Conservation (phyloP, 140 eudicot species). For the Cichorium intybus region DNA sequence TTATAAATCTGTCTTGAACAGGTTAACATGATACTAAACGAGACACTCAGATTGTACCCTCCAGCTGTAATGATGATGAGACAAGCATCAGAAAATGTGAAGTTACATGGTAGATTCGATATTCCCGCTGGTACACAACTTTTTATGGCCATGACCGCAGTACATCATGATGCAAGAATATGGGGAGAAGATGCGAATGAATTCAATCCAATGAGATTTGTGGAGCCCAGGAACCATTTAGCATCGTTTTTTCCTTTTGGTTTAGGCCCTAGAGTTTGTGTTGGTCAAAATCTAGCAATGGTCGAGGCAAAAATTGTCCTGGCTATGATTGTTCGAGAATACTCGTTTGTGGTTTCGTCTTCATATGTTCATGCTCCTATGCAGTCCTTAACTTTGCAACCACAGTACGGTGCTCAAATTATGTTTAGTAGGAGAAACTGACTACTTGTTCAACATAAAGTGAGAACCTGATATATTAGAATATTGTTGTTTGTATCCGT, state of each 20-base stretch:
- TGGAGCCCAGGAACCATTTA: constrained; percentile 52
- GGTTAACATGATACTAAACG: constrained; percentile 63
- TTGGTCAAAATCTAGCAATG: constrained; percentile 73
- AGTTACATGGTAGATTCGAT: constrained; percentile 37
- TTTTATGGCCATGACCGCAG: constrained; percentile 60
- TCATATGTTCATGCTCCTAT: constrained; percentile 80
- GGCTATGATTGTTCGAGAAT: constrained; percentile 53
- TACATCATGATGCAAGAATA: constrained; percentile 59
- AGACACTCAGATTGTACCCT: constrained; percentile 77
- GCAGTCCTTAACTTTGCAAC: constrained; percentile 67
- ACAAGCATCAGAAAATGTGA: constrained; percentile 43
- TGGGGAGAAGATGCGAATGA: constrained; percentile 86
- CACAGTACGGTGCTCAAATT: constrained; percentile 80
- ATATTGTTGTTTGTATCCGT: background rate
- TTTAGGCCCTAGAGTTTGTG: constrained; percentile 67
- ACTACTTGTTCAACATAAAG: background rate
- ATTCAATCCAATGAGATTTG: constrained; percentile 71
- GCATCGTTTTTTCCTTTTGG: constrained; percentile 83
- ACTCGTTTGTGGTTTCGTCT: constrained; percentile 56
- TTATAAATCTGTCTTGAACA: constrained; percentile 32
- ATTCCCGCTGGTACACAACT: constrained; percentile 66
- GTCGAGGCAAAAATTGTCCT: constrained; percentile 61
- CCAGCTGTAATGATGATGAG: constrained; percentile 62
- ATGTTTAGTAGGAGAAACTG: constrained; percentile 37
- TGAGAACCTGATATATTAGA: background rate